Evolutionary conservation across 176 grass and related monocot genomes (phyloP).

Genomic region (Triticum monococcum): DNA sequence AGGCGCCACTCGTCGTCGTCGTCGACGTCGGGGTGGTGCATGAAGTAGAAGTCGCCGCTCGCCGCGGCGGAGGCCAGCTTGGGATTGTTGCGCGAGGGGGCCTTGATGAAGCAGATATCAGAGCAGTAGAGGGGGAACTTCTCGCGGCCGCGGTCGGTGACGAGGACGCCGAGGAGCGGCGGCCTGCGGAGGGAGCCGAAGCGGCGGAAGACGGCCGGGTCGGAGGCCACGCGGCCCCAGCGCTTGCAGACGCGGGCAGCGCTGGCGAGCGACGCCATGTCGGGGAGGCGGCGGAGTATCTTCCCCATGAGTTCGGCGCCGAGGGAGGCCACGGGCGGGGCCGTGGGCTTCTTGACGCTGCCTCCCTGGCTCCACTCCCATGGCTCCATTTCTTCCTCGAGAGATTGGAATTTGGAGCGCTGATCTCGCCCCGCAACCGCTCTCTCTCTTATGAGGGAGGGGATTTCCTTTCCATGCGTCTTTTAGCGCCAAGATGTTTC

Average conservation of each 20-base stretch:
- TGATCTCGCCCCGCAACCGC: too few species aligned
- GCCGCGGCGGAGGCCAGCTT: not conserved
- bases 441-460: too few species aligned
- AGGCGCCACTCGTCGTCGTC: not conserved
- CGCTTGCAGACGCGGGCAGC: conserved; percentile 5
- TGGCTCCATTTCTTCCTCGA: not conserved
- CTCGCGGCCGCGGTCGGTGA: not conserved
- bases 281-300: conserved; percentile 20
- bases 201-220: conserved; percentile 1
- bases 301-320: not conserved
- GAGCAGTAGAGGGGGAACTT: not conserved
- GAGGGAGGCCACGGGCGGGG: not conserved
- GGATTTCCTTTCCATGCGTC: too few species aligned
- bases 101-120: not conserved
- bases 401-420: too few species aligned
- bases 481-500: too few species aligned
- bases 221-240: conserved; percentile 15
- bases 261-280: conserved; percentile 21
- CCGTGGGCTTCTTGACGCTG: not conserved
- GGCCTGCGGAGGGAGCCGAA: conserved; percentile 5
- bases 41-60: not conserved
- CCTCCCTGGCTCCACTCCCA: not conserved
- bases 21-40: not conserved
- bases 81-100: not conserved
- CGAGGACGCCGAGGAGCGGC: conserved; percentile 12